Conservation (phyloP, 208 protist species). For the Crithidia bombi region DNA sequence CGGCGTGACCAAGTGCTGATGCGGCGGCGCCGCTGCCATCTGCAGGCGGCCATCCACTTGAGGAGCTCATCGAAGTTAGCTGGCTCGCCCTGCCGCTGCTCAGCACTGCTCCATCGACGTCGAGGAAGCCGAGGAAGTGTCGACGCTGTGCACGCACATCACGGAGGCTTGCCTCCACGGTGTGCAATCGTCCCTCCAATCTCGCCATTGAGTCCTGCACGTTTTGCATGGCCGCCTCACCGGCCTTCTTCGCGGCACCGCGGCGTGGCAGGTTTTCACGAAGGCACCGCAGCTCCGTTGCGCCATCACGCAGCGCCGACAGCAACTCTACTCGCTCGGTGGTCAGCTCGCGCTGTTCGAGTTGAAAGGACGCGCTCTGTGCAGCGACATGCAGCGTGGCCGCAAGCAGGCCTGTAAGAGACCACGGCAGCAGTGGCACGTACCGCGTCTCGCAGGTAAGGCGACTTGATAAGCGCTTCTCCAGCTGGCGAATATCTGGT, state of each 20-base stretch:
- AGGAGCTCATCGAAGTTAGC: no score
- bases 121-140: slow-evolving; percentile 20
- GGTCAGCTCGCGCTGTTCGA: slow-evolving; percentile 9
- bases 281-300: slow-evolving; percentile 1
- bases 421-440: slow-evolving; percentile 80
- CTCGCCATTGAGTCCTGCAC: slow-evolving; percentile 20
- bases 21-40: no score
- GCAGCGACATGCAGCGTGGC: slow-evolving; percentile 51
- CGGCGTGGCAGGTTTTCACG: not conserved
- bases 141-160: slow-evolving; percentile 24
- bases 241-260: not conserved
- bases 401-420: slow-evolving; percentile 44
- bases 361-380: slow-evolving; percentile 30
- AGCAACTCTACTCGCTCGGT: slow-evolving; percentile 15
- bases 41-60: no score
- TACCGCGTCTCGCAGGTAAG: slow-evolving; percentile 83
- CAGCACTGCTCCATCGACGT: not conserved
- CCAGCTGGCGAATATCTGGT: slow-evolving; percentile 74
- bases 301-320: slow-evolving; percentile 8
- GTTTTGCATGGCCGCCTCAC: slow-evolving; percentile 8
- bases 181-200: slow-evolving; percentile 28
- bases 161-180: slow-evolving; percentile 20
- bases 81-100: no score
- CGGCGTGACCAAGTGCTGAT: no score
- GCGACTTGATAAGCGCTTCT: slow-evolving; percentile 84